Evolutionary conservation across 2,329 filamentous ascomycete species (phyloP), one percentile per base, ranked within the genome.

Genomic region (Blastomyces parvus): DNA sequence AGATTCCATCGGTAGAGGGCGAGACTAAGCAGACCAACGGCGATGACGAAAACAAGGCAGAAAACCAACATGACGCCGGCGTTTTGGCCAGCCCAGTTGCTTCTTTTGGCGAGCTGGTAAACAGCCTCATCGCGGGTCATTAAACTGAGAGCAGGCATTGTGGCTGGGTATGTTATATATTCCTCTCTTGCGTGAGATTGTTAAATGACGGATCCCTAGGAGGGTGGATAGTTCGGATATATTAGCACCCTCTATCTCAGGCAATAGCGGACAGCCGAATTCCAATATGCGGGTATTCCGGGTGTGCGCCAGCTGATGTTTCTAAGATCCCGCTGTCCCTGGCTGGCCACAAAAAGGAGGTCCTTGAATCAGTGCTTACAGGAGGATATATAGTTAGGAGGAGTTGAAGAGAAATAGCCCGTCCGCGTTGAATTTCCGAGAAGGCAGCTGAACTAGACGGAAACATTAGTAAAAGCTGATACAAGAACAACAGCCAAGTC

Each of bases 1-100:
- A 73, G 64, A 62, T 81, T 72, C 69, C 73, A 77, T 66, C 80
- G 78, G 66, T 79, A 78, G 65, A 82, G 69, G 70, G 82, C 80
- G 50, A 87, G 77, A 59, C 70, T 68, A 62, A 81, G 66, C 59
- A 87, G 71, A 33, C 83, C 80, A 65, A 81, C 63, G 48, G 65
- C 78, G 67, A 87, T 81, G 65, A 84, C 69, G 70, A 83, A 83
- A 72, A 86, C 78, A 68, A 87, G 84, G 73, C 76, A 79, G 74
- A 87, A 85, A 63, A 87, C 85, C 67, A 86, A 76, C 60, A 87
- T 79, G 66, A 86, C 83, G 73, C 85, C 85, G 55, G 82, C 79
- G 70, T 87, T 82, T 40, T 74, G 69, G 65, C 74, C 68, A 30
- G 84, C 83, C 82, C 83, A 87, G 78, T 86, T 84, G 63, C 72